A percentile compares a stretch with the other conserved stretches of the same genome.
Conservation (phyloP, 169 alveolate species). For the Eimeria maxima region DNA sequence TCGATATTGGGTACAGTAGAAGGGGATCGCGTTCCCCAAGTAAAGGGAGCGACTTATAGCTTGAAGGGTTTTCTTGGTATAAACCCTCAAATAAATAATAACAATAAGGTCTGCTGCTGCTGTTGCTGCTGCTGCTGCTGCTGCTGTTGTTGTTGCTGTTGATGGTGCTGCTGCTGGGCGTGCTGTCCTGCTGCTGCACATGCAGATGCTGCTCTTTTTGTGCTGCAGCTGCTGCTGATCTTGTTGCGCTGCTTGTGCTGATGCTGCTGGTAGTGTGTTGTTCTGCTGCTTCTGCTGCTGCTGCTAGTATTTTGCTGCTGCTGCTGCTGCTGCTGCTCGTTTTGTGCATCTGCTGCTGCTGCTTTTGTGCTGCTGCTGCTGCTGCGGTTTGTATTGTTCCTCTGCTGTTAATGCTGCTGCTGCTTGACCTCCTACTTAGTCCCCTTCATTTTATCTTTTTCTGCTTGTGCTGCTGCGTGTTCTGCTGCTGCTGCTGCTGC, state of each 20-base stretch:
- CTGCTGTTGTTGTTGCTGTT: background rate
- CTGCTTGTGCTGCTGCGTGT: background rate
- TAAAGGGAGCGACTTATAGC: slow-evolving; percentile 82
- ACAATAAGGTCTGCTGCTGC: background rate
- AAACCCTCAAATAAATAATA: background rate
- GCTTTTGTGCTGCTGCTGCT: slow-evolving; percentile 16
- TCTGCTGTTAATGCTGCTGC: background rate
- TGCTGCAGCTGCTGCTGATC: background rate
- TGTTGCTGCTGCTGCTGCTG: background rate
- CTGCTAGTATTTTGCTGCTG: background rate
- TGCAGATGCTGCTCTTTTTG: background rate
- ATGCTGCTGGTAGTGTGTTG: background rate
- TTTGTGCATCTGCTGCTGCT: background rate
- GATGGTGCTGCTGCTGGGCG: background rate
- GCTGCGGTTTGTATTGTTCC: background rate
- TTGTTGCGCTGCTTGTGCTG: background rate
- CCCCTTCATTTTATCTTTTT: no score
- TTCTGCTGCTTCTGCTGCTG: background rate
- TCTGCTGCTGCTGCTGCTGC: slow-evolving; percentile 66
- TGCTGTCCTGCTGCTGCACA: background rate
- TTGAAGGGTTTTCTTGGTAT: slow-evolving; percentile 81
- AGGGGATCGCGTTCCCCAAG: slow-evolving; percentile 70
- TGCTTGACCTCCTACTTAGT: background rate
- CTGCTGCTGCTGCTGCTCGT: background rate
- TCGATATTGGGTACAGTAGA: slow-evolving; percentile 50